Conservation (phyloP, 257 asterid genomes). For the Verbascum thapsus region DNA sequence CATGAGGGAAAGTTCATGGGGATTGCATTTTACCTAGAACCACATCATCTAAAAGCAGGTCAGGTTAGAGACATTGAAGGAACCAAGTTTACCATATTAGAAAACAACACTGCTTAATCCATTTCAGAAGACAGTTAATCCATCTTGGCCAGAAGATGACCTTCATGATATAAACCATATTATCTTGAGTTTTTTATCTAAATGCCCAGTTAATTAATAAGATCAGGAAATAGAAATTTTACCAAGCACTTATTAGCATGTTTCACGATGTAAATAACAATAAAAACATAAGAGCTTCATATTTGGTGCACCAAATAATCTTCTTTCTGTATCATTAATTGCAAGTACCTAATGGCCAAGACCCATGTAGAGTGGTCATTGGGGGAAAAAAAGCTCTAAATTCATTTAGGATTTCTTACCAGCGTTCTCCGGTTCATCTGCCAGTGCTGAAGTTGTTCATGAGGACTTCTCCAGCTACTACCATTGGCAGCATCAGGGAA, state of each 20-base stretch:
- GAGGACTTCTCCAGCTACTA: slow-evolving; percentile 75
- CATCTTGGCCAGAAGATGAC: not conserved
- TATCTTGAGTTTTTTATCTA: slow-evolving; percentile 4
- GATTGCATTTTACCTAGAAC: no score
- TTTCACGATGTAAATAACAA: slow-evolving; percentile 12
- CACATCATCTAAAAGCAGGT: no score
- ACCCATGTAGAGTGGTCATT: not conserved
- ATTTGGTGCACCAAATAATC: slow-evolving; percentile 29
- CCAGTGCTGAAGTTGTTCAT: slow-evolving; percentile 91
- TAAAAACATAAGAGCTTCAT: slow-evolving; percentile 4
- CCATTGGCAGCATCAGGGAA: slow-evolving; percentile 55
- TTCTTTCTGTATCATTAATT: not conserved
- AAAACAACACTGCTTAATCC: not conserved
- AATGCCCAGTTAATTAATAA: not conserved
- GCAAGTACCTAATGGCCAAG: not conserved
- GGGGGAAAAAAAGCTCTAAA: slow-evolving; percentile 5
- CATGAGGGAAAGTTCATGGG: no score
- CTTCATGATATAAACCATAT: slow-evolving; percentile 5
- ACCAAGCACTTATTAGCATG: slow-evolving; percentile 1
- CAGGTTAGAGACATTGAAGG: not conserved
- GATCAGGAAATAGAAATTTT: slow-evolving; percentile 4
- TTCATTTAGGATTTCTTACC: slow-evolving; percentile 45
- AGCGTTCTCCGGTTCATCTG: slow-evolving; percentile 81
- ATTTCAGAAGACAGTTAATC: not conserved
- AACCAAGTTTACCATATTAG: slow-evolving; percentile 1